A percentile compares a stretch with the other conserved stretches of the same genome.
Conservation (phyloP, 1,284 basidiomycete species). For the Xerocomus nothofagi region DNA sequence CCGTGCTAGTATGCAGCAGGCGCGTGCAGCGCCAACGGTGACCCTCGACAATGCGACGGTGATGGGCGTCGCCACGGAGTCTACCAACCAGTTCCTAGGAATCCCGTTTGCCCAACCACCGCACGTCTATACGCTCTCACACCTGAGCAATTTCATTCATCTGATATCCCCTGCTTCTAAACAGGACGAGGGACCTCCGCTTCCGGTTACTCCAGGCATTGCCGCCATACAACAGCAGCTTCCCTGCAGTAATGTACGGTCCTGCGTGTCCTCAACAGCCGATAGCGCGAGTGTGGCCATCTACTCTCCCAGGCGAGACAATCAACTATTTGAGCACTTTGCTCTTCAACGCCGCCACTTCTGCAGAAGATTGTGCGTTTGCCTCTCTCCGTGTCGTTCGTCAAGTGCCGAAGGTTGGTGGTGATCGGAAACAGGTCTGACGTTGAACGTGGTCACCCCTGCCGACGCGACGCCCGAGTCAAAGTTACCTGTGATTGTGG, state of each 20-base stretch:
- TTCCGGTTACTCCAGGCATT: conserved; percentile 38
- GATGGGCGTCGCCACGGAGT: conserved; percentile 20
- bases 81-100: conserved; percentile 33
- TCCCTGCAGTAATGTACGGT: conserved; percentile 33
- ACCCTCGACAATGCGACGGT: conserved; percentile 31
- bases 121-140: conserved; percentile 18
- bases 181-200: conserved; percentile 32
- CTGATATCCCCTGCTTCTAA: too few species aligned
- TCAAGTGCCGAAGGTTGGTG: too few species aligned
- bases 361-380: conserved; percentile 33
- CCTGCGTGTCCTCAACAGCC: conserved; percentile 40
- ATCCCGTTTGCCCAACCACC: conserved; percentile 43
- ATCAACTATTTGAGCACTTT: conserved; percentile 4
- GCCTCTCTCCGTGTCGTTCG: too few species aligned
- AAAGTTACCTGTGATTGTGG: conserved; percentile 44
- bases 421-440: conserved; percentile 41
- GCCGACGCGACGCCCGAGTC: conserved; percentile 15
- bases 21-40: conserved; percentile 17
- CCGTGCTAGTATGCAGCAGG: background rate
- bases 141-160: background rate
- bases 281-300: background rate
- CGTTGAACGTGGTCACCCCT: conserved; percentile 44
- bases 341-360: background rate
- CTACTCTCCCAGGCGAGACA: conserved; percentile 6
- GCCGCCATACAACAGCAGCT: conserved; percentile 32